Percentiles rank a stretch among this genome's conserved stretches.
Evolutionary conservation across 768 basidiomycete genomes (phyloP).

Genomic region (Hortiboletus campestris): DNA sequence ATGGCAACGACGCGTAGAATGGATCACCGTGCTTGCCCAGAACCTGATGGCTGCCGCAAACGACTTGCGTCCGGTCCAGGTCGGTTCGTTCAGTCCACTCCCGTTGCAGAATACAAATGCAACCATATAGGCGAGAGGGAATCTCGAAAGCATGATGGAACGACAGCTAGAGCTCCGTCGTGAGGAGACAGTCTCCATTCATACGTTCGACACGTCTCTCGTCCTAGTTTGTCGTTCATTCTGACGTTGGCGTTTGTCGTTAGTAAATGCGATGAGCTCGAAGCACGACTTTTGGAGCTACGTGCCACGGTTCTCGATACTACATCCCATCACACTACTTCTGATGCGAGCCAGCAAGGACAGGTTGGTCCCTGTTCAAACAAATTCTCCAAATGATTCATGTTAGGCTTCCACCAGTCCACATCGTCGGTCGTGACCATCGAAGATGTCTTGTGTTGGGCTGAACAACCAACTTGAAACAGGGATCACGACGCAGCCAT

Average conservation of each 20-base stretch:
- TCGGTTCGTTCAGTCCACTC: slow-evolving; percentile 26
- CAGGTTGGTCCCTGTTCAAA: slow-evolving; percentile 14
- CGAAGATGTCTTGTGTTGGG: slow-evolving; percentile 55
- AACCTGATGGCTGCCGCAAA: slow-evolving; percentile 91
- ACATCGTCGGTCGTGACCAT: slow-evolving; percentile 11
- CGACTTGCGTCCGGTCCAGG: slow-evolving; percentile 86
- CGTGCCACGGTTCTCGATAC: slow-evolving; percentile 31
- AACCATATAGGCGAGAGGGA: slow-evolving; percentile 62
- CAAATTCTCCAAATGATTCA: not conserved
- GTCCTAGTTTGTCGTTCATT: not conserved
- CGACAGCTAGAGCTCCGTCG: slow-evolving; percentile 71
- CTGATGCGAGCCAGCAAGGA: slow-evolving; percentile 4
- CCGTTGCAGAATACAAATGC: not conserved
- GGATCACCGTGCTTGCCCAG: slow-evolving; percentile 77
- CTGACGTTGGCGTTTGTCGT: slow-evolving; percentile 7
- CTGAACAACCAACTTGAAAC: slow-evolving; percentile 44
- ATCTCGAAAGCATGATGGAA: slow-evolving; percentile 79
- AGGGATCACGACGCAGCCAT: not conserved
- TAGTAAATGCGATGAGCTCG: slow-evolving; percentile 73
- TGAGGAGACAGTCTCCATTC: slow-evolving; percentile 68
- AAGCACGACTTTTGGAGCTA: slow-evolving; percentile 58
- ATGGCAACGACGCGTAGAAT: slow-evolving; percentile 75
- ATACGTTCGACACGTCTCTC: slow-evolving; percentile 49
- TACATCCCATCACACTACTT: not conserved
- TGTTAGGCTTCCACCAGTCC: slow-evolving; percentile 6